Base-by-base conservation (phyloP, 768 basidiomycete genomes). In the Podaxis sp. region DNA sequence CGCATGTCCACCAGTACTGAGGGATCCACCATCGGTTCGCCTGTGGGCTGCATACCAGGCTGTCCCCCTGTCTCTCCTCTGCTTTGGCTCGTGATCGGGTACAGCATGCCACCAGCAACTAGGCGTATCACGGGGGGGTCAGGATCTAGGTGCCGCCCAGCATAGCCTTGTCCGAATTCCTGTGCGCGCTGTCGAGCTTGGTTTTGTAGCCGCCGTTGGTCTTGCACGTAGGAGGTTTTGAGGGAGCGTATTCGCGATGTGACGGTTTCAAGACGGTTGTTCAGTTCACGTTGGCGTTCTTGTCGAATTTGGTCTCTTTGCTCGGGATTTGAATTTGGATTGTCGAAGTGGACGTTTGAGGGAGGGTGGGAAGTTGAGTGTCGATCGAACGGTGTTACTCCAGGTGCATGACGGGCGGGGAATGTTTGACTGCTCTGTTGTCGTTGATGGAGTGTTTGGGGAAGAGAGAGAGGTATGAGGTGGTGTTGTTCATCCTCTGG, bases 1-100 rank as follows among this genome's bases (percentile, higher is more conserved):
- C 59, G 66, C 70, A 74, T 71, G 40, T 73, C 69, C 54, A 46
- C 58, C 63, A 73, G 66, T 26, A 48, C 41, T 22, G 38, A 5
- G 7, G 58, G 49, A 22, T 37, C 46, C 20, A 59, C 58, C 48
- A 26, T 40, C 15, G 48, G 49, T 22, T 40, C 33, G 7, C 36
- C 49, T 8, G 24, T 26, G 7, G 7, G 10, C 15, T 33, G 44
- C 44, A 46, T 46, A 20, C 5, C 24, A 24, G 22, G 20, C 0
- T 22, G 52, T 20, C 15, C 44, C 7, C n/a, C 44, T 26, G 49
- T 7, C 33, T 8, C 33, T 50, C 49, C 49, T 15, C 49, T 28
- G 48, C 8, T 4, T 17, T 17, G 40, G 2, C 41, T 17, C 8
- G 33, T 20, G 33, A 41, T 4, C 1, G 49, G 58, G 20, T 51